Evolutionary conservation across 768 basidiomycete genomes (phyloP), one percentile per base, ranked within the genome.

Genomic region (Gymnopilus junonius): DNA sequence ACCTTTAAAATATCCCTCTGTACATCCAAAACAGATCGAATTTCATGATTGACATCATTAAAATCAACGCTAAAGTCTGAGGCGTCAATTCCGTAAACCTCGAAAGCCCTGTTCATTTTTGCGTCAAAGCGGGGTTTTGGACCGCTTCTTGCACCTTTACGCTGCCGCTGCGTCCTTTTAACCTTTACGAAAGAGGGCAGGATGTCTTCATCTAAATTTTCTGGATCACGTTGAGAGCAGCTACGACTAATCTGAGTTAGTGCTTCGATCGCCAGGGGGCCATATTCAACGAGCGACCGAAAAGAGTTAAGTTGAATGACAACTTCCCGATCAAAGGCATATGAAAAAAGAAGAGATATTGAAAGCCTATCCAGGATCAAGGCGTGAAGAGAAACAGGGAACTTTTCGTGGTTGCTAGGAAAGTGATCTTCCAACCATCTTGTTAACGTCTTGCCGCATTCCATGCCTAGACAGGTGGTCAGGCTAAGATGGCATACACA

Each of bases 321-420:
- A 20, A 27, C 20, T 8, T 51, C 58, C 32, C 61, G 56, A 8
- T 62, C 61, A 35, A 66, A 66, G 27, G 40, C 12, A 55, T 48
- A 59, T 7, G 27, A 32, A 45, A 62, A 62, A 14, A 25, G 64
- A 23, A 66, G 25, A n/a, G 35, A 62, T n/a, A 58, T n/a, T 12
- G 65, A 62, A 25, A 66, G 61, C 23, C 57, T 62, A 20, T 62
- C 53, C 15, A 66, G 57, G 31, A 66, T 50, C 23, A 23, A 31
- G 29, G 55, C 53, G 20, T 53, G 45, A 48, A 56, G 29, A n/a
- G 65, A 66, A 40, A 12, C 48, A 37, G 31, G 21, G 45, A 55
- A 66, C 8, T 23, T 20, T 32, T 66, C 55, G 7, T 51, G 39
- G 4, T 12, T 21, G 6, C 35, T 14, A 40, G 61, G 43, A 56